Percentiles rank a stretch among this genome's conserved stretches.
phyloP scores from a whole-genome alignment of 345 rosid genomes.

The Streptanthus diversifolius region DNA sequence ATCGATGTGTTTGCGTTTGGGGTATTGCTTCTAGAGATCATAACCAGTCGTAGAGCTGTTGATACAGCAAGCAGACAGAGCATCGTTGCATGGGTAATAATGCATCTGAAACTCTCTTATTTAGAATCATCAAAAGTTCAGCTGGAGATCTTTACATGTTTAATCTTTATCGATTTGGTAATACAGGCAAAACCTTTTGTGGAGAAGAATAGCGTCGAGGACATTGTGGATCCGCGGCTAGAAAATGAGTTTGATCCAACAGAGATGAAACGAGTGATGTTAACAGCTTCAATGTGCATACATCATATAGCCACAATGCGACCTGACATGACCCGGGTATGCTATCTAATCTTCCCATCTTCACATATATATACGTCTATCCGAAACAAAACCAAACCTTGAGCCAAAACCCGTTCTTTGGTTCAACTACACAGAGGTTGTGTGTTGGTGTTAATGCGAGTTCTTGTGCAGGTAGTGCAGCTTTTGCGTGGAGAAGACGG shows the following conservation, averaged over 20 bases:
- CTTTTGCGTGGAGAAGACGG: constrained; percentile 58
- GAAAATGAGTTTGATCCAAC: constrained; percentile 46
- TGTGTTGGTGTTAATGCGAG: background rate
- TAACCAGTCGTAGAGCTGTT: constrained; percentile 85
- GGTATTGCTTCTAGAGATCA: constrained; percentile 77
- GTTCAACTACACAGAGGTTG: background rate
- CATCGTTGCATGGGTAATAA: constrained; percentile 76
- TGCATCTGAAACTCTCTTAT: background rate
- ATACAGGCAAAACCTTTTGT: constrained; percentile 77
- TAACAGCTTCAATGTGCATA: constrained; percentile 74
- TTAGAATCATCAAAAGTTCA: background rate
- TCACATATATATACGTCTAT: background rate
- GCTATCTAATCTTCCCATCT: background rate
- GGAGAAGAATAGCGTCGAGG: constrained; percentile 43
- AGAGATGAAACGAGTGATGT: constrained; percentile 63
- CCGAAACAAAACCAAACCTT: background rate
- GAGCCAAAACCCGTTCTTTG: background rate
- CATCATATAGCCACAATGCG: constrained; percentile 59
- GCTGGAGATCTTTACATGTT: background rate
- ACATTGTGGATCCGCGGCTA: constrained; percentile 59
- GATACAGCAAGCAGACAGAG: constrained; percentile 66
- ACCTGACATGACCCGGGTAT: constrained; percentile 70
- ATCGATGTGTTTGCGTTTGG: constrained; percentile 87
- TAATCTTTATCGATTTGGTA: background rate
- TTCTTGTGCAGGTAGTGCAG: constrained; percentile 50